Percentiles rank a stretch among this genome's conserved stretches.
Evolutionary conservation across 2,329 filamentous ascomycete species (phyloP).

Genomic region (Colletotrichum cuscutae): DNA sequence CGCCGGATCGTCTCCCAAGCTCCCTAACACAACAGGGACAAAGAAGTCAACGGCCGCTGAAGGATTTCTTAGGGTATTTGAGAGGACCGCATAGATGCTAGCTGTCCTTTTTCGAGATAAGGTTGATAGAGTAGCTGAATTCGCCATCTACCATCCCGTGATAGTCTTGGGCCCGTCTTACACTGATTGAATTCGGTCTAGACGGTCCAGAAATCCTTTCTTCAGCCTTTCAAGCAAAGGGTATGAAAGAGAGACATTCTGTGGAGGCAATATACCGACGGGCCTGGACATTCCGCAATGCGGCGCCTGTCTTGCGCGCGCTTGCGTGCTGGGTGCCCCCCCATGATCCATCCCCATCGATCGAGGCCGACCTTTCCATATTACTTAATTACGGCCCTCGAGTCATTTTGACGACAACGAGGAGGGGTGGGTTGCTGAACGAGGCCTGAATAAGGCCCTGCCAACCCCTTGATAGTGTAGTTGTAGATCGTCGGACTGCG

Average conservation of each 20-base stretch:
- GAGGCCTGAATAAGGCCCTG: not conserved
- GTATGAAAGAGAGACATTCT: not conserved
- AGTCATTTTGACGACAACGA: conserved; percentile 4
- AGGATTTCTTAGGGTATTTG: not conserved
- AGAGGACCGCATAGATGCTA: not conserved
- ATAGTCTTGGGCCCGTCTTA: not conserved
- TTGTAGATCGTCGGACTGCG: conserved; percentile 3
- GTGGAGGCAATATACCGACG: not conserved
- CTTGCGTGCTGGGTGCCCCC: conserved; percentile 2
- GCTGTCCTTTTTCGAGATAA: not conserved
- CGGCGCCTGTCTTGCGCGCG: not conserved
- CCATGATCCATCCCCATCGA: not conserved
- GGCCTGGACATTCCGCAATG: not conserved
- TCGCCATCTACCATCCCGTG: not conserved
- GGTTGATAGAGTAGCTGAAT: not conserved
- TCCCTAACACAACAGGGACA: not conserved
- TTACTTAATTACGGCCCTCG: not conserved
- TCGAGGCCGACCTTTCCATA: not conserved
- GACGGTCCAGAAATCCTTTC: not conserved
- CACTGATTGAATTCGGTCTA: not conserved
- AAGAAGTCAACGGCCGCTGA: not conserved
- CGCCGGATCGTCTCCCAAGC: not conserved
- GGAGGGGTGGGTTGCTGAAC: not conserved
- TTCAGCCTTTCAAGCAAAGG: not conserved
- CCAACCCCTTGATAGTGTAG: conserved; percentile 4